Evolutionary conservation across 228 moss, liverwort and hornwort species (phyloP).

Genomic region (Sphagnum fallax): DNA sequence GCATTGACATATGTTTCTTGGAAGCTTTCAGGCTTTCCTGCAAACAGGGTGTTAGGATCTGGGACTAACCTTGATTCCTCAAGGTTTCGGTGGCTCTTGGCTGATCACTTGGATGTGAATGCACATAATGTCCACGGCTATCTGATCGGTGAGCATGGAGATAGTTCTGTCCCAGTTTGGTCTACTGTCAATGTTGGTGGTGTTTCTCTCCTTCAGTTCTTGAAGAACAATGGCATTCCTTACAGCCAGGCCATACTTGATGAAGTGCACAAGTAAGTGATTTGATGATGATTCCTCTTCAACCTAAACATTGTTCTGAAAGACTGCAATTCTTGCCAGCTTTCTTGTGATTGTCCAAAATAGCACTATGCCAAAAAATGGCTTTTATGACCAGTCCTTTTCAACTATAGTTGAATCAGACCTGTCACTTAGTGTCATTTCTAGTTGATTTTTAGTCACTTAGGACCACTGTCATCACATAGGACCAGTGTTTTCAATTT

Average conservation of each 20-base stretch:
- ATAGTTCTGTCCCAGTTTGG: constrained; percentile 86
- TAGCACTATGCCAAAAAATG: constrained; percentile 8
- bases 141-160: constrained; percentile 89
- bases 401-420: too few species aligned
- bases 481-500: too few species aligned
- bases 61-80: constrained; percentile 90
- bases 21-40: constrained; percentile 74
- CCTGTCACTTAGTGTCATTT: too few species aligned
- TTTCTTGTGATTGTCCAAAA: constrained; percentile 34
- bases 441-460: too few species aligned
- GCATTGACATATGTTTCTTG: constrained; percentile 65
- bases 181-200: constrained; percentile 69
- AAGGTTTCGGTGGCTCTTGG: constrained; percentile 66
- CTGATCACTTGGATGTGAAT: constrained; percentile 48
- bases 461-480: too few species aligned
- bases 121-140: constrained; percentile 89
- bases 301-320: constrained; percentile 25
- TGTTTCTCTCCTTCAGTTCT: constrained; percentile 42
- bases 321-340: constrained; percentile 23
- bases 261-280: constrained; percentile 38
- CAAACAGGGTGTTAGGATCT: constrained; percentile 72
- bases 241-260: constrained; percentile 24
- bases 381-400: too few species aligned
- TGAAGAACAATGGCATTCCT: constrained; percentile 33
- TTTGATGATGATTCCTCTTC: constrained; percentile 6